Base-by-base conservation (phyloP, 1,139 yeast genomes). In the Geotrichum cucujoidarum region DNA sequence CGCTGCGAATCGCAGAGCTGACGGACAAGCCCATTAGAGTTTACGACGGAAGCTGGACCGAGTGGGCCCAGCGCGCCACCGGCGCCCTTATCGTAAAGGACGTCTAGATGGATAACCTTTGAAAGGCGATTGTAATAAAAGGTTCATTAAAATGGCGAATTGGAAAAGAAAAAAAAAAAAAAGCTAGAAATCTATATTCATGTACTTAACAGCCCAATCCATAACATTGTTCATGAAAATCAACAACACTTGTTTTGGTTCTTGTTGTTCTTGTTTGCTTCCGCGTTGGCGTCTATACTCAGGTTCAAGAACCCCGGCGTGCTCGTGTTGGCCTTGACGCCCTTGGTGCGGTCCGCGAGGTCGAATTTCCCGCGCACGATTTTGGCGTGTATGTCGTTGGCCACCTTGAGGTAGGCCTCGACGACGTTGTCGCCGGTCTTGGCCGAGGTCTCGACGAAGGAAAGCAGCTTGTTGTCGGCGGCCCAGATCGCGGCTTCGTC, bases 11-110 rank as follows among this genome's bases (percentile, higher is more conserved):
- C 20, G 78, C 83, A 1, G 82, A 81, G 0, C 60, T 71, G 24
- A 65, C 71, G 30, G 61, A 43, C 30, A 27, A 63, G 39, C 74
- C 74, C 4, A 73, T 88, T 17, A 76, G 80, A 46, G 83, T 92
- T 6, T 92, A 90, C 60, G 98, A 92, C 61, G 98, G 98, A 4
- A 82, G 94, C 47, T 92, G 97, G 98, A 85, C 96, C 24, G 74
- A 70, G 50, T 70, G 72, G 71, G 72, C 71, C 6, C 64, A 59
- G 55, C 54, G 72, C 31, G 70, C 69, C 6, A 63, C 43, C 36
- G 38, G 48, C 2, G 47, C 53, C 17, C 48, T 58, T 49, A 60
- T 65, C 31, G 57, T 56, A 43, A 62, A 56, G 48, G 59, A 50
- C 11, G 27, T 10, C 6, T 24, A 24, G 10, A 24, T 6, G 27